phyloP scores from a whole-genome alignment of 2,329 filamentous ascomycete species.

The Metarhizium sp. region DNA sequence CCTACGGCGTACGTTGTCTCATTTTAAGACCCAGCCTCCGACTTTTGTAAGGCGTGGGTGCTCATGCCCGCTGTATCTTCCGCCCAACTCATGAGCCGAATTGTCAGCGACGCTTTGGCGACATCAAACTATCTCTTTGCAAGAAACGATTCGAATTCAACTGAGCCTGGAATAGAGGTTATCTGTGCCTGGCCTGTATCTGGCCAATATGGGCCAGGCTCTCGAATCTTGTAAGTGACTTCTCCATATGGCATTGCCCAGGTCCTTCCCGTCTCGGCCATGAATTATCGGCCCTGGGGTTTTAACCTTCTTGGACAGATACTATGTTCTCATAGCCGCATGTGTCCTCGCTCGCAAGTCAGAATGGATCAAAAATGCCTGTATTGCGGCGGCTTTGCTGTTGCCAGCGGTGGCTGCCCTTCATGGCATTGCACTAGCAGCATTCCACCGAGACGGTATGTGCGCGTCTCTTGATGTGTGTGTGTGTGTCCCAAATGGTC shows the following conservation, averaged over 20 bases:
- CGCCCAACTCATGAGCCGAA: neutral
- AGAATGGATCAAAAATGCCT: slow-evolving; percentile 54
- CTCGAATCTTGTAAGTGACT: slow-evolving; percentile 36
- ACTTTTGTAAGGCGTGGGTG: neutral
- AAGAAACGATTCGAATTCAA: neutral
- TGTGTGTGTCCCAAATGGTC: neutral
- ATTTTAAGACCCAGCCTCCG: neutral
- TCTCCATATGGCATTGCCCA: neutral
- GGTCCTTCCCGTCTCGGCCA: neutral
- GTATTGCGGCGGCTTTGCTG: slow-evolving; percentile 51
- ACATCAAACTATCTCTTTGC: neutral
- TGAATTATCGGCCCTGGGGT: neutral
- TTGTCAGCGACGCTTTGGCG: neutral
- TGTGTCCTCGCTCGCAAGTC: slow-evolving; percentile 53
- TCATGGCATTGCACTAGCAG: slow-evolving; percentile 52
- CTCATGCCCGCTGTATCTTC: slow-evolving; percentile 5
- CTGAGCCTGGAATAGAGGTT: slow-evolving; percentile 24
- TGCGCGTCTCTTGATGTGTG: neutral
- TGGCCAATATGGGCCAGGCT: slow-evolving; percentile 47
- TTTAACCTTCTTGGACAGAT: slow-evolving; percentile 26
- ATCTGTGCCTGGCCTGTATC: slow-evolving; percentile 48
- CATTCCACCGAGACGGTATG: slow-evolving; percentile 49
- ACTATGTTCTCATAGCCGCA: slow-evolving; percentile 54
- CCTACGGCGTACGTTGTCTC: neutral
- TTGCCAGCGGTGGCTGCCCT: slow-evolving; percentile 55